A percentile compares a stretch with the other conserved stretches of the same genome.
Evolutionary conservation across 306 rosid species (phyloP).

Genomic region (Hippophae rhamnoides): DNA sequence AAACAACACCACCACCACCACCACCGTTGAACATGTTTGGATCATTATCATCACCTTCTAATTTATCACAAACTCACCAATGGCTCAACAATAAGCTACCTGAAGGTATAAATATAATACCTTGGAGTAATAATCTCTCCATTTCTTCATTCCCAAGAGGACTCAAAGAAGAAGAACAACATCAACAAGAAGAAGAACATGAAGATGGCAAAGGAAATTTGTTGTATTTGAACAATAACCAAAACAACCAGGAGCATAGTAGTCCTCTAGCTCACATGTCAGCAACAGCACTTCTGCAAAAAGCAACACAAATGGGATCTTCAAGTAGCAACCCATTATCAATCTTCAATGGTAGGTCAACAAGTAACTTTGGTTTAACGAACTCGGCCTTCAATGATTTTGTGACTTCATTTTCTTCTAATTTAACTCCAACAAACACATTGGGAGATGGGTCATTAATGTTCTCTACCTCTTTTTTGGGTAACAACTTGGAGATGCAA

Average conservation of each 20-base stretch:
- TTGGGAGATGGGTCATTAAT: no score
- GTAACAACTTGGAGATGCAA: no score
- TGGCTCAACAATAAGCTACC: conserved; percentile 32
- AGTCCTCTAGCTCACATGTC: conserved; percentile 45
- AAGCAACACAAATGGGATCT: conserved; percentile 57
- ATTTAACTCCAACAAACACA: conserved; percentile 9
- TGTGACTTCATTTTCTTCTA: conserved; percentile 1
- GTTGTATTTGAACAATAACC: conserved; percentile 22
- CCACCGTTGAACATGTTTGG: conserved; percentile 36
- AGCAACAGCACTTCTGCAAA: conserved; percentile 54
- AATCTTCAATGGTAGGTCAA: conserved; percentile 11
- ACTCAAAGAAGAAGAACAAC: conserved; percentile 31
- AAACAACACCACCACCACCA: conserved; percentile 8
- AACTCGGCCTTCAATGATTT: conserved; percentile 8
- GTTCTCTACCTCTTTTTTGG: no score
- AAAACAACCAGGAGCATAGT: conserved; percentile 18
- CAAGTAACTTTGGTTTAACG: conserved; percentile 22
- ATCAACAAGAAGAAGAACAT: conserved; percentile 29
- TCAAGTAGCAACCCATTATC: conserved; percentile 26
- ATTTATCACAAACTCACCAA: conserved; percentile 23
- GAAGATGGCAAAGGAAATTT: conserved; percentile 38
- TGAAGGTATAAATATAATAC: conserved; percentile 16
- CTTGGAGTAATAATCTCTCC: conserved; percentile 13
- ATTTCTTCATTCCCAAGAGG: conserved; percentile 17
- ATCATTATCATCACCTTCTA: conserved; percentile 14